Base-by-base conservation (phyloP, 2,329 filamentous ascomycete genomes). In the Pseudodiploospora longispora region DNA sequence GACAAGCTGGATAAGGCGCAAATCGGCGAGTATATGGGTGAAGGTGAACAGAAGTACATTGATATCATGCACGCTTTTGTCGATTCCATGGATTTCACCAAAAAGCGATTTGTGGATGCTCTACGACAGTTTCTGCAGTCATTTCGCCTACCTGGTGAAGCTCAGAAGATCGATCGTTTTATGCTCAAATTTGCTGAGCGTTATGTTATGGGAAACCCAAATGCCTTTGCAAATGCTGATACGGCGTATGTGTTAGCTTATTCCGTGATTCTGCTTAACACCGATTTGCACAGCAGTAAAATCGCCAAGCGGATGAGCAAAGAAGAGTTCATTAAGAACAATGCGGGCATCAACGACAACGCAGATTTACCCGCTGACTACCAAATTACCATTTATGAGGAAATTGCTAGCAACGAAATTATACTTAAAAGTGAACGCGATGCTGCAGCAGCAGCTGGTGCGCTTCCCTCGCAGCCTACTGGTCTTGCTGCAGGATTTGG, bases 61-160 rank as follows among this genome's bases (percentile, higher is more conserved):
- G 88, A 91, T 49, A 95, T 88, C 54, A 98, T 98, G 93, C 93
- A 98, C 63, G 87, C 89, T 4, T 98, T 98, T 63, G 91, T 98
- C 9, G 91, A 98, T 55, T 69, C 75, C 19, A 96, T 98, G 89
- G 87, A 97, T 38, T 98, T 98, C 55, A 77, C 80, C 7, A 90
- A 90, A 63, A 87, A 83, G 44, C 83, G 90, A 3, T 98, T 98
- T 55, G 91, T 96, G 6, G 91, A 96, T 63, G 85, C 93, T 10
- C 69, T 98, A 28, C 82, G 93, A 33, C 83, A 88, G 47, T 98
- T 98, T 57, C 70, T 98, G 9, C 93, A 98, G 62, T 86, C 88
- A 29, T 98, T 98, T 71, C 85, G 93, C 50, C 71, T 98, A 10
- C 93, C 93, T 0, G 93, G 93, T 48, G 93, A 98, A 65, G 90